Evolutionary conservation across 441 rosid genomes (phyloP).

Genomic region (Erodium moschatum): DNA sequence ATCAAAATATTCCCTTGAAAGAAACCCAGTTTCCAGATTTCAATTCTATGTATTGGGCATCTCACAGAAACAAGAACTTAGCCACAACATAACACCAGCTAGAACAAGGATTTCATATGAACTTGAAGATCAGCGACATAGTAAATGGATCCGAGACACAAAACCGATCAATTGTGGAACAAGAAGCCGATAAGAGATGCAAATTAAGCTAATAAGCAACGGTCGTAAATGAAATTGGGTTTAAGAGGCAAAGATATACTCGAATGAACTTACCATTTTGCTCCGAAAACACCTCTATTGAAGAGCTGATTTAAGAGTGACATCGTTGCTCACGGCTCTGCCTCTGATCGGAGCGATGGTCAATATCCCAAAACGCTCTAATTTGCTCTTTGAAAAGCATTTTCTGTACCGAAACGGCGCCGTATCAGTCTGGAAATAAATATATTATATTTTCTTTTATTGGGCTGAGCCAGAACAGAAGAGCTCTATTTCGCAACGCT

Average conservation of each 20-base stretch:
- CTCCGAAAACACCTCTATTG: slow-evolving; percentile 82
- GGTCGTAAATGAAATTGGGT: neutral
- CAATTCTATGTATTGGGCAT: neutral
- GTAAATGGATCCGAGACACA: neutral
- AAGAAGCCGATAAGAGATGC: neutral
- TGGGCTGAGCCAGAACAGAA: neutral
- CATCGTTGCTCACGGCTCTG: slow-evolving; percentile 29
- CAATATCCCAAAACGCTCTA: neutral
- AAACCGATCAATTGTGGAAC: slow-evolving; percentile 3
- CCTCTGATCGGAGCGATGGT: neutral
- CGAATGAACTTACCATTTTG: slow-evolving; percentile 47
- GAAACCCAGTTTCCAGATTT: slow-evolving; percentile 18
- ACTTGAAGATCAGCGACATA: neutral
- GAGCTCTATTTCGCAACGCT: neutral
- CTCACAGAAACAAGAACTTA: neutral
- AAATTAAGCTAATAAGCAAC: neutral
- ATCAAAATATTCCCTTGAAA: slow-evolving; percentile 8
- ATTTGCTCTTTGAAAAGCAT: neutral
- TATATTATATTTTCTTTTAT: neutral
- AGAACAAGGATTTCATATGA: neutral
- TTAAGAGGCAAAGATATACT: neutral
- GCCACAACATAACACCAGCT: neutral
- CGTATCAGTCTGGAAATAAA: neutral
- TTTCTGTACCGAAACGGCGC: neutral
- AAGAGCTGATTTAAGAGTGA: slow-evolving; percentile 89